Evolutionary conservation across 2,329 filamentous ascomycete species (phyloP), one percentile per base, ranked within the genome.

Genomic region (Acarospora socialis): DNA sequence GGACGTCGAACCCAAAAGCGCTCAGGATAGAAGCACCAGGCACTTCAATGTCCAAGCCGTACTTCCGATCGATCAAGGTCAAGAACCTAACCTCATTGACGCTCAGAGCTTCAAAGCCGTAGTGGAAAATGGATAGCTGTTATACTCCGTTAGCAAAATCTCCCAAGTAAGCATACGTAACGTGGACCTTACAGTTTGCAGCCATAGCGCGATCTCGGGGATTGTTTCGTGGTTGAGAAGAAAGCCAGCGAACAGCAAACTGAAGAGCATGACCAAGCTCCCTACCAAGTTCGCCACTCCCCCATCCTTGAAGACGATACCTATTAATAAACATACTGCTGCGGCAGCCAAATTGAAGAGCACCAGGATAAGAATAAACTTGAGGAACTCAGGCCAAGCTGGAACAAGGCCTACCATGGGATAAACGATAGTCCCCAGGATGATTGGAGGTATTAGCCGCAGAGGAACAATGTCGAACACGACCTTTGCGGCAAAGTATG

Each of bases 221-320:
- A 94, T 94, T 18, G 82, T 84, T 53, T 94, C 77, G 52, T 93
- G 84, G 55, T 98, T 98, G 39, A 98, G 71, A 35, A 98, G 66
- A 37, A 98, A 74, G 35, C 90, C 90, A 1, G 86, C 87, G 54
- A 98, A 95, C 7, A 98, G 68, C 39, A 98, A 61, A 51, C 81
- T 92, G 65, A 98, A 98, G 6, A 98, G 67, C 90, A 98, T 98
- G 30, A 95, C 83, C 46, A 98, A 60, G 46, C 86, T 92, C 33
- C 87, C 90, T 37, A 98, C 81, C 41, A 98, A 56, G 54, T 92
- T 95, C 30, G 90, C 90, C 2, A 98, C 84, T 21, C 84, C 80
- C 19, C 72, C 73, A 48, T 98, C 90, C 48, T 81, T 82, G 66
- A 92, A 92, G 5, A 94, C 70, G 38, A 98, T 93, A 42, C 90